phyloP scores from a whole-genome alignment of 306 rosid species.

The Fragaria nilgerrensis region DNA sequence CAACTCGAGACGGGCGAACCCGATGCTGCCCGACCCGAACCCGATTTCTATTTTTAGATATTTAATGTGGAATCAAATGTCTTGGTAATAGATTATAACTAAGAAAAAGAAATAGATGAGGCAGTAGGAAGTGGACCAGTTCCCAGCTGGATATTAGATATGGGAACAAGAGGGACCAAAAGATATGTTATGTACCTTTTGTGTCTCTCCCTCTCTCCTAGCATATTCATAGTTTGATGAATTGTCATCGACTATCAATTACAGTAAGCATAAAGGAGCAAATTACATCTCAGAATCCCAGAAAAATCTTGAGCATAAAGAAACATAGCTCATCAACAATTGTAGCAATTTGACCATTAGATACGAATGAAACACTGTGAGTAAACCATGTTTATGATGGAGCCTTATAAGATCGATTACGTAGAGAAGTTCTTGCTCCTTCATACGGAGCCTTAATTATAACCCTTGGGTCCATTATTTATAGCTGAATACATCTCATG shows the following conservation, averaged over 20 bases:
- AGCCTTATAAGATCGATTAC: neutral
- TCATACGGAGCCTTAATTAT: neutral
- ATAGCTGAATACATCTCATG: neutral
- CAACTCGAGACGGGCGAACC: neutral
- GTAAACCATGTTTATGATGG: no score
- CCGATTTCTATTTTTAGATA: neutral
- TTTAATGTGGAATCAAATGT: neutral
- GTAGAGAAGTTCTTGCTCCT: neutral
- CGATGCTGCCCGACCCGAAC: neutral
- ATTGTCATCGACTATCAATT: no score
- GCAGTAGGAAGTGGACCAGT: neutral
- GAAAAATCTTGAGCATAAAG: neutral
- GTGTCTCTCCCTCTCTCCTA: no score
- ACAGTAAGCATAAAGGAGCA: no score
- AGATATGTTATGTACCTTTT: no score
- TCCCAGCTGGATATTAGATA: neutral
- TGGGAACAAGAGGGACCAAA: neutral
- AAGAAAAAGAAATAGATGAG: neutral
- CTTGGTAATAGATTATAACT: neutral
- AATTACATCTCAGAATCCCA: neutral
- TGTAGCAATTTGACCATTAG: neutral
- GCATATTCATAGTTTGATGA: no score
- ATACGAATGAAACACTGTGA: neutral
- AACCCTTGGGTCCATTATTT: neutral
- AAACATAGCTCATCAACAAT: neutral